Percentiles rank a stretch among this genome's conserved stretches.
Evolutionary conservation across 257 asterid species (phyloP).

Genomic region (Solanum sparsipilum): DNA sequence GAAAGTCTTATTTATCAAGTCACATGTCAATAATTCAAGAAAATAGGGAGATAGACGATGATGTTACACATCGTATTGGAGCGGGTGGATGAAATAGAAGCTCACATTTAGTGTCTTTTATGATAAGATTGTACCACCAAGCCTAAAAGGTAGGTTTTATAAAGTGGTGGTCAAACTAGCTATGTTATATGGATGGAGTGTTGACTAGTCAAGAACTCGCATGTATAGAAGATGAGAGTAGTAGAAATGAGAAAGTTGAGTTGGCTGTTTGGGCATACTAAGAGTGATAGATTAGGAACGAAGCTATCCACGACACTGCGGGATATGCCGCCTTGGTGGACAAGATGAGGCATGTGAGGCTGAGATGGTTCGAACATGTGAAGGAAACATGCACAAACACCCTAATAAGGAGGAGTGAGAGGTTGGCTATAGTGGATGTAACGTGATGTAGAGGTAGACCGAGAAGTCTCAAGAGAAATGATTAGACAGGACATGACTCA

Average conservation of each 20-base stretch:
- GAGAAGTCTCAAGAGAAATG: background rate
- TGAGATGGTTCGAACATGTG: background rate
- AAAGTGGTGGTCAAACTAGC: background rate
- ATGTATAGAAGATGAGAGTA: background rate
- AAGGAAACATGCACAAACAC: background rate
- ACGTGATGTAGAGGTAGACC: background rate
- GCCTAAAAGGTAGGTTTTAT: background rate
- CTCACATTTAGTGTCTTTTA: background rate
- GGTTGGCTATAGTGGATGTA: background rate
- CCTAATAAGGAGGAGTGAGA: background rate
- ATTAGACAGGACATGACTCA: background rate
- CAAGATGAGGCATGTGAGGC: background rate
- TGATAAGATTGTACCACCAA: background rate
- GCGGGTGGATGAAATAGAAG: background rate
- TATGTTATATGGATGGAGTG: background rate
- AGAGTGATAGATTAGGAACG: background rate
- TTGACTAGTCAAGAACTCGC: background rate
- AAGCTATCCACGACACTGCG: background rate
- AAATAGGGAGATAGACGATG: background rate
- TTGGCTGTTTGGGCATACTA: background rate
- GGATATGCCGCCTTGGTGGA: background rate
- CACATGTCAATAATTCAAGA: background rate
- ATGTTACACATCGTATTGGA: background rate
- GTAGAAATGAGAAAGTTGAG: background rate
- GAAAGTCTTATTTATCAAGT: background rate